Evolutionary conservation across 805 yeast genomes (phyloP), one percentile per base, ranked within the genome.

Genomic region (Jamesozyma gamospora): DNA sequence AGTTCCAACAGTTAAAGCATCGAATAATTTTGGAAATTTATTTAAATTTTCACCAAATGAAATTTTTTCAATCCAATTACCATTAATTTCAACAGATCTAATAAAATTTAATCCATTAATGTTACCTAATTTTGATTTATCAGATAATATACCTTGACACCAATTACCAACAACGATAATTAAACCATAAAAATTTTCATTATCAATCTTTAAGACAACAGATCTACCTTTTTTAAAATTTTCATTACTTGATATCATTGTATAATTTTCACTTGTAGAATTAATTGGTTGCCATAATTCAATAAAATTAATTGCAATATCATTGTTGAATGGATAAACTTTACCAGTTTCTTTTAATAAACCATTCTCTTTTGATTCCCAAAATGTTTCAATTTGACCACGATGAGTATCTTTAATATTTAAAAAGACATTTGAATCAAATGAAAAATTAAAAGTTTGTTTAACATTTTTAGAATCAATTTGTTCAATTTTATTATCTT

Each of bases 281-380:
- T 58, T 59, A 28, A 61, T 35, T 38, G 65, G 64, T 44, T 60
- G 64, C 65, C 65, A 61, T 16, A 61, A 43, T 41, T 61, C 65
- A 32, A 51, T 46, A 37, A 61, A 61, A 2, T 45, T 36, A 17
- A 61, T 53, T 11, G 50, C 59, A 36, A 49, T 48, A 10, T 50
- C 56, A 6, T 39, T 16, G 28, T 64, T 64, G 19, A 46, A 45
- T 32, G 64, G 64, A 43, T 41, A 56, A 10, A 58, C 53, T 17
- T 41, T 37, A 26, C 65, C 65, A 4, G 52, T 51, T 49, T 61
- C 65, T 37, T 56, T 48, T n/a, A 59, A 35, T 19, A 51, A 48
- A 13, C 64, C 64, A 41, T 58, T 51, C 7, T 51, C 59, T 61
- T 62, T 58, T 4, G 48, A 49, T 14, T 43, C 44, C 64, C 64